Evolutionary conservation across 2,329 filamentous ascomycete genomes (phyloP).

Genomic region (Penicillium sp.): DNA sequence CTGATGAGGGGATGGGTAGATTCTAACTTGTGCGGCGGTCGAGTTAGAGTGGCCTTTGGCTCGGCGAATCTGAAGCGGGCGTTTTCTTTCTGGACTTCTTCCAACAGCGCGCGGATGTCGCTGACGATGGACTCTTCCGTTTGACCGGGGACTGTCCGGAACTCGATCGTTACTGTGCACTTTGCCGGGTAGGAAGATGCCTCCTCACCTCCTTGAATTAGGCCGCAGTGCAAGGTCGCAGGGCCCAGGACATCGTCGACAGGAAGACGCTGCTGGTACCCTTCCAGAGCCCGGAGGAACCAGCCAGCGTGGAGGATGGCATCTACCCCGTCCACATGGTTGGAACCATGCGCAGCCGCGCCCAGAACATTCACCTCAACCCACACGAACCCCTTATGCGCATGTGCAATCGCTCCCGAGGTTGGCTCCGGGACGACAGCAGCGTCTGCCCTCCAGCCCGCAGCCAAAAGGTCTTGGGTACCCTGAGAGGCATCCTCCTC

Average conservation of each 20-base stretch:
- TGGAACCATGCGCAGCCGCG: constrained; percentile 42
- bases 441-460: constrained; percentile 59
- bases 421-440: constrained; percentile 59
- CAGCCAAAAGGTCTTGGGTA: constrained; percentile 55
- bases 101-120: constrained; percentile 47
- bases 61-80: constrained; percentile 47
- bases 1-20: constrained; percentile 49
- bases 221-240: constrained; percentile 53
- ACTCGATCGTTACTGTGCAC: constrained; percentile 57
- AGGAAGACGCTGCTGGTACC: constrained; percentile 45
- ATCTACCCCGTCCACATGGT: constrained; percentile 53
- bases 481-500: constrained; percentile 59
- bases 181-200: constrained; percentile 56
- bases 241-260: constrained; percentile 42
- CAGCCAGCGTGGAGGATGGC: constrained; percentile 56
- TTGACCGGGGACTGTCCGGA: constrained; percentile 55
- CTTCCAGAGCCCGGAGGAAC: constrained; percentile 53
- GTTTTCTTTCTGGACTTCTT: constrained; percentile 36
- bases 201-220: constrained; percentile 59
- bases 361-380: constrained; percentile 40
- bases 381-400: constrained; percentile 58
- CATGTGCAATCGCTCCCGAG: constrained; percentile 44
- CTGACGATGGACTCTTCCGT: constrained; percentile 41
- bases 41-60: constrained; percentile 47
- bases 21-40: constrained; percentile 50